These are phyloP conservation scores for Jackrogersella minutella DNA, from an alignment of 495 filamentous ascomycete genomes.

Conservation along the genomic window DNA sequence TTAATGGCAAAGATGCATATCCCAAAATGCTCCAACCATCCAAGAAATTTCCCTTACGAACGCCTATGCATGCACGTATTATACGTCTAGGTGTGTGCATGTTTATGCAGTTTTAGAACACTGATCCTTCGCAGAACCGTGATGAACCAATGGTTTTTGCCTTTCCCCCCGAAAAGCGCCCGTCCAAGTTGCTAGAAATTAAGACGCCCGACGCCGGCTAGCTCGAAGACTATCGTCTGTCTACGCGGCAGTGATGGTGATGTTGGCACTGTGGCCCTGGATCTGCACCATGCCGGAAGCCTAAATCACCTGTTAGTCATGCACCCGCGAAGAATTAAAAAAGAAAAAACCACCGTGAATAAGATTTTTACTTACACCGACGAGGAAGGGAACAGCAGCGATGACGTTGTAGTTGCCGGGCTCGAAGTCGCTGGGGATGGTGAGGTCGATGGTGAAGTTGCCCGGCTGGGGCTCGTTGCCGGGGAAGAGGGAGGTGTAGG, in stretches of 20 bases:
- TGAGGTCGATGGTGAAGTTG: conserved; percentile 49
- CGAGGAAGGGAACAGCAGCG: conserved; percentile 49
- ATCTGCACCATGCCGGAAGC: conserved; percentile 33
- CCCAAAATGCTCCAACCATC: conserved; percentile 3
- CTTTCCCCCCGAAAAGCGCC: background rate
- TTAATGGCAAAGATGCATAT: background rate
- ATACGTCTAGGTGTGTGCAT: conserved; percentile 12
- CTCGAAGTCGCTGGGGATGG: conserved; percentile 53
- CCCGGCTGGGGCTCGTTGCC: conserved; percentile 33
- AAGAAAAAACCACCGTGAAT: too few species aligned
- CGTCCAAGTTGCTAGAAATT: conserved; percentile 3
- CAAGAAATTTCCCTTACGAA: conserved; percentile 10
- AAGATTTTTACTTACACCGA: conserved; percentile 45
- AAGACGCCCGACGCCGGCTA: background rate
- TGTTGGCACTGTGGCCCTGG: conserved; percentile 34
- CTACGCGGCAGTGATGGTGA: conserved; percentile 29
- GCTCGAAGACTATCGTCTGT: background rate
- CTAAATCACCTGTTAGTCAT: conserved; percentile 24
- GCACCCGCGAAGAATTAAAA: too few species aligned
- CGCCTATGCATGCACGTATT: conserved; percentile 23
- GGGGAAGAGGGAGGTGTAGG: conserved; percentile 41
- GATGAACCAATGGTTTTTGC: background rate
- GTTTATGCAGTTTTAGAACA: conserved; percentile 10
- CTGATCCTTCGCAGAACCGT: conserved; percentile 21
- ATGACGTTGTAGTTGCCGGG: conserved; percentile 60